Conservation (phyloP, 2,329 filamentous ascomycete genomes). For the Graphilbum ipis-grandicollis region DNA sequence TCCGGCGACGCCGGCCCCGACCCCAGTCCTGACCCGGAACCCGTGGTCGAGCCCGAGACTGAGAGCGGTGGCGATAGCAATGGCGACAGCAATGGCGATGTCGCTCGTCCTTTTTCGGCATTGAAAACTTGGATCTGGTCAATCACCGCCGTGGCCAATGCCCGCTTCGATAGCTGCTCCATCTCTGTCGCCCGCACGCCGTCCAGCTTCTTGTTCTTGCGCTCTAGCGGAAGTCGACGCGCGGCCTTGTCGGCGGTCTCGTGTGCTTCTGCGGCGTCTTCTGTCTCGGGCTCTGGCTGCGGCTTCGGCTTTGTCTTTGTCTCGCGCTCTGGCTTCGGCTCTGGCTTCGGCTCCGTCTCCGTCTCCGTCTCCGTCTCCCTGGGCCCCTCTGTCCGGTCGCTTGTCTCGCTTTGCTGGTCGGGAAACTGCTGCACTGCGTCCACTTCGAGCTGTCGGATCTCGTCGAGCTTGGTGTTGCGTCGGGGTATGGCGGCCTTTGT, state of each 20-base stretch:
- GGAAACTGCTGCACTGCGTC: conserved; percentile 10
- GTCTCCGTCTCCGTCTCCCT: neutral
- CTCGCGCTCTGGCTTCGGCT: neutral
- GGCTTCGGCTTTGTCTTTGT: conserved; percentile 5
- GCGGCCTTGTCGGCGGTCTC: neutral
- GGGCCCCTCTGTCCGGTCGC: conserved; percentile 6
- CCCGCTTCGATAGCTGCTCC: conserved; percentile 24
- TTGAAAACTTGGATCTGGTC: conserved; percentile 36
- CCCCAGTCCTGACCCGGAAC: no score
- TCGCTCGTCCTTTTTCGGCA: conserved; percentile 16
- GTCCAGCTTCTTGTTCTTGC: conserved; percentile 28
- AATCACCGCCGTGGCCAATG: conserved; percentile 29
- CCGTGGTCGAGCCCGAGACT: no score
- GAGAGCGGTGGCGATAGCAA: neutral
- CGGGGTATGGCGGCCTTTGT: no score
- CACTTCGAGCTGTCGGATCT: conserved; percentile 17
- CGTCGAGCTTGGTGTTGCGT: conserved; percentile 27
- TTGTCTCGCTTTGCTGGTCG: conserved; percentile 5
- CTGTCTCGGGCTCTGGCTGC: neutral
- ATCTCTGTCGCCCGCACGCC: conserved; percentile 27
- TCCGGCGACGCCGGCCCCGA: neutral
- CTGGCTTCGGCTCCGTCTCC: conserved; percentile 2
- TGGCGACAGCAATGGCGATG: neutral
- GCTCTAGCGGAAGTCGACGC: conserved; percentile 6
- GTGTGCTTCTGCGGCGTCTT: neutral